Evolutionary conservation across 352 stramenopile genomes (phyloP).

Genomic region (Thalassiosira exigua): DNA sequence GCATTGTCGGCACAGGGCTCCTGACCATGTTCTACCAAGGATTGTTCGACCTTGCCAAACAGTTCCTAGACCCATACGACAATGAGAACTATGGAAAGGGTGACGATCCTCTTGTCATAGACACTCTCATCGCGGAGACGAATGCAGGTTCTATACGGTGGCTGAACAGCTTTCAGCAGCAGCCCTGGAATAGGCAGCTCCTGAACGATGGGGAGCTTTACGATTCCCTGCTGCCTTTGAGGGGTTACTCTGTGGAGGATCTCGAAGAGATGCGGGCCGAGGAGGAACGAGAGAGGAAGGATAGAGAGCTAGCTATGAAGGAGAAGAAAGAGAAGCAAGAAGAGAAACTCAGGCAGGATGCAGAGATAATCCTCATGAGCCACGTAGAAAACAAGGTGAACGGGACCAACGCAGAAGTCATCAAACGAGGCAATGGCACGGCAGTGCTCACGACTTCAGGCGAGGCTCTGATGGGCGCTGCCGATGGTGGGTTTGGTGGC

Average conservation of each 20-base stretch:
- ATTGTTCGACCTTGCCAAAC: slow-evolving; percentile 86
- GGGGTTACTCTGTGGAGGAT: slow-evolving; percentile 79
- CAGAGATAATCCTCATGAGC: slow-evolving; percentile 40
- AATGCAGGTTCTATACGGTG: slow-evolving; percentile 82
- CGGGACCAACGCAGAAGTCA: slow-evolving; percentile 31
- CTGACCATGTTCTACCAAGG: slow-evolving; percentile 86
- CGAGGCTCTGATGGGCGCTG: slow-evolving; percentile 32
- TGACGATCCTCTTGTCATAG: slow-evolving; percentile 83
- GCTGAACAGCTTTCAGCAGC: slow-evolving; percentile 82
- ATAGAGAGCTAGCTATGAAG: slow-evolving; percentile 58
- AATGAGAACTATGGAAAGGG: slow-evolving; percentile 87
- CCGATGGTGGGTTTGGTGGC: slow-evolving; percentile 13
- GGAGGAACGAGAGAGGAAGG: slow-evolving; percentile 63
- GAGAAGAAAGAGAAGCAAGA: slow-evolving; percentile 61
- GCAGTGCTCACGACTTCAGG: slow-evolving; percentile 37
- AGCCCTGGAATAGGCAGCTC: slow-evolving; percentile 70
- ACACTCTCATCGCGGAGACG: slow-evolving; percentile 85
- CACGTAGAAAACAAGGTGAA: slow-evolving; percentile 44
- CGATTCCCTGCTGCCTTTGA: slow-evolving; percentile 71
- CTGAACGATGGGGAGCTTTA: slow-evolving; percentile 75
- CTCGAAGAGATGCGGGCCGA: slow-evolving; percentile 71
- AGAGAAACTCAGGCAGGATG: slow-evolving; percentile 43
- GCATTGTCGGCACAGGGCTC: slow-evolving; percentile 80
- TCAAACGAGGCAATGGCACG: slow-evolving; percentile 32
- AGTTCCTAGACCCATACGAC: slow-evolving; percentile 87